Conservation (phyloP, 768 basidiomycete genomes). For the Lyophyllum atratum region DNA sequence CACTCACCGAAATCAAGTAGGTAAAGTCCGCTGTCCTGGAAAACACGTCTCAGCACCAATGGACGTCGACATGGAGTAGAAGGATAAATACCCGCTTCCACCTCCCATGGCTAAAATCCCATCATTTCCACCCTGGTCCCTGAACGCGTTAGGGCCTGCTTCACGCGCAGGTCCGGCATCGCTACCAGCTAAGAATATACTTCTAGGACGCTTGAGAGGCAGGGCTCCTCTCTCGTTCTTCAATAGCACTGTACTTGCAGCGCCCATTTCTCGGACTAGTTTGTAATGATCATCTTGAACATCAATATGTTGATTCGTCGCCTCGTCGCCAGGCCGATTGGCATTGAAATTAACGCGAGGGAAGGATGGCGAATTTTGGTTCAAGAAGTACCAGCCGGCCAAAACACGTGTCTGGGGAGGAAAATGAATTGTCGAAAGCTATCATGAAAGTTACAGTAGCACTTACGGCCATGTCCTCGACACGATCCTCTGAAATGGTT, state of each 20-base stretch:
- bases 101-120: constrained; percentile 92
- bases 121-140: constrained; percentile 45
- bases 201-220: constrained; percentile 61
- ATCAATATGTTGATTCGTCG: constrained; percentile 61
- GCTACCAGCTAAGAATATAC: constrained; percentile 62
- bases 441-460: constrained; percentile 27
- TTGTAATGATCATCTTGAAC: constrained; percentile 71
- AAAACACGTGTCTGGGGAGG: constrained; percentile 63
- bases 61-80: neutral
- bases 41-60: neutral
- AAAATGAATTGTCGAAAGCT: constrained; percentile 19
- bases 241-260: constrained; percentile 71
- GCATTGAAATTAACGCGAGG: constrained; percentile 75
- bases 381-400: constrained; percentile 67
- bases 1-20: neutral
- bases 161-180: constrained; percentile 57
- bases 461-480: constrained; percentile 67
- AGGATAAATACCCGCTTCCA: neutral
- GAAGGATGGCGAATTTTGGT: constrained; percentile 63
- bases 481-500: constrained; percentile 61
- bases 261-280: constrained; percentile 71
- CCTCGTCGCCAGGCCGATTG: constrained; percentile 49
- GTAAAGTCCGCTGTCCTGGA: constrained; percentile 27
- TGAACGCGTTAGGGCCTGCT: constrained; percentile 69
- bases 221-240: constrained; percentile 65